phyloP scores from a whole-genome alignment of 768 basidiomycete genomes.

The Amanita pseudoporphyria region DNA sequence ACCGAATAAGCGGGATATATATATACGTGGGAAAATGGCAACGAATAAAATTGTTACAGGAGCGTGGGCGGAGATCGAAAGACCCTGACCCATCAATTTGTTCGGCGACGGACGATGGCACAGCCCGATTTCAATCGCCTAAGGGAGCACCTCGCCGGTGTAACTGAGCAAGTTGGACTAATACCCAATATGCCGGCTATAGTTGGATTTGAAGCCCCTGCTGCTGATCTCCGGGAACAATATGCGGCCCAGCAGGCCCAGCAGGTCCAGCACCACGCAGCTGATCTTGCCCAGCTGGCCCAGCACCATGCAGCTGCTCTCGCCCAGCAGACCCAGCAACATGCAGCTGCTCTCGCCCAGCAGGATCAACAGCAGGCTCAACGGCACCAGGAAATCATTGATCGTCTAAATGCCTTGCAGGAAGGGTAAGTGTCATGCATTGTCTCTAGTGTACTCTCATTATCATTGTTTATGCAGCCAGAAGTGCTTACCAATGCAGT shows the following conservation, averaged over 20 bases:
- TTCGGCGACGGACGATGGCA: no score
- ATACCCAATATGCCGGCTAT: neutral
- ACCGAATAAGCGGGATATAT: no score
- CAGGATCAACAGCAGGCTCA: neutral
- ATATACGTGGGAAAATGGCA: no score
- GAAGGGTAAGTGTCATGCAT: conserved; percentile 1
- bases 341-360: neutral
- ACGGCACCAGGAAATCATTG: conserved; percentile 1
- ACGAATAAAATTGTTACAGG: no score
- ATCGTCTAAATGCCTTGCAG: neutral
- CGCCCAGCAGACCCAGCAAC: neutral
- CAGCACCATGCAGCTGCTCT: neutral
- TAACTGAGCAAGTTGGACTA: no score
- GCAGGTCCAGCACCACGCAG: neutral
- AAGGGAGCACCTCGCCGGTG: no score
- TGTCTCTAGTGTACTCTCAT: neutral
- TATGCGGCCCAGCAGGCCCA: neutral
- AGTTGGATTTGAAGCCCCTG: neutral
- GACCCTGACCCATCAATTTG: no score
- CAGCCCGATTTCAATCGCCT: no score
- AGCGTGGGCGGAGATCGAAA: no score
- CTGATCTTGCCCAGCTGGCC: neutral
- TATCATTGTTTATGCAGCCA: neutral
- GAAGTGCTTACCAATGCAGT: neutral
- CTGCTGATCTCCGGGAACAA: neutral